Conservation (phyloP, 1,139 yeast genomes). For the Scheffersomyces illinoinensis region DNA sequence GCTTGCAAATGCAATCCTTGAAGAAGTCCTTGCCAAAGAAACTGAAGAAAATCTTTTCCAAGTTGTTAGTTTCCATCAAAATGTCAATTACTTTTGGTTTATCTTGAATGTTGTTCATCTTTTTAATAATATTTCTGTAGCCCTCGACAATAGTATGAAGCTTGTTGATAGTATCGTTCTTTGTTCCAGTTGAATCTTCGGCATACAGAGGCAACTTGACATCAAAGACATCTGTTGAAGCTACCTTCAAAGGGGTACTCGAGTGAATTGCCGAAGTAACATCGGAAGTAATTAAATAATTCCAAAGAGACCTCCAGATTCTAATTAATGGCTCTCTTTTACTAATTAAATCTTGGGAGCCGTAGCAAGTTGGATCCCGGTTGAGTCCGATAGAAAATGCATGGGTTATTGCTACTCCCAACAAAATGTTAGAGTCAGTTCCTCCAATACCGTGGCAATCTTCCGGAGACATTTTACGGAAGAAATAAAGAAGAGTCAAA, state of each 20-base stretch:
- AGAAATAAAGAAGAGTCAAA: conserved; percentile 44
- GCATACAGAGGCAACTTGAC: conserved; percentile 27
- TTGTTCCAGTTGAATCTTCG: conserved; percentile 19
- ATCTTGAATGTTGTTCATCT: conserved; percentile 29
- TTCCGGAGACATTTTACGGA: conserved; percentile 41
- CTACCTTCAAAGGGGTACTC: conserved; percentile 33
- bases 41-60: conserved; percentile 39
- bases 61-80: conserved; percentile 36
- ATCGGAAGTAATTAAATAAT: conserved; percentile 30
- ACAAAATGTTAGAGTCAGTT: conserved; percentile 40
- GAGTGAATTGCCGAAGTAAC: conserved; percentile 36
- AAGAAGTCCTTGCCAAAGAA: conserved; percentile 48
- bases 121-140: conserved; percentile 32
- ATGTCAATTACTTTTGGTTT: conserved; percentile 41
- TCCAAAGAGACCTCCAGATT: conserved; percentile 45
- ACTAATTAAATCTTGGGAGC: conserved; percentile 31
- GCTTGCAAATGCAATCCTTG: conserved; percentile 39
- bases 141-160: conserved; percentile 22
- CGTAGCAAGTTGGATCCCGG: conserved; percentile 41
- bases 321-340: conserved; percentile 27
- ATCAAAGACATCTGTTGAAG: conserved; percentile 31
- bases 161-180: conserved; percentile 13
- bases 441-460: conserved; percentile 49
- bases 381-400: conserved; percentile 46
- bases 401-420: conserved; percentile 40